phyloP scores from a whole-genome alignment of 306 rosid species.

The Quercus wislizeni region DNA sequence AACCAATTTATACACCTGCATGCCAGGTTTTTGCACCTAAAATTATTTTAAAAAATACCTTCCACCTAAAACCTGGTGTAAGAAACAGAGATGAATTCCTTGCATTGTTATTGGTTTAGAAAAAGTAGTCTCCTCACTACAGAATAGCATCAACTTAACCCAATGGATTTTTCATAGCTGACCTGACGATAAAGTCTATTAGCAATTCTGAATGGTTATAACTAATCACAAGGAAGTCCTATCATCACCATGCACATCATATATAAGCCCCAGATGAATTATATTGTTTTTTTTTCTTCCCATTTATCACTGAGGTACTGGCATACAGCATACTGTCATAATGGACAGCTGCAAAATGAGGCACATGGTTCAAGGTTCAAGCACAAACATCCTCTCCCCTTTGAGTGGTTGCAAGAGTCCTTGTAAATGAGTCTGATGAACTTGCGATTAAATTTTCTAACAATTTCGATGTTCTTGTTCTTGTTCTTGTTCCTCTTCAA shows the following conservation, averaged over 20 bases:
- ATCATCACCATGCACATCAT: not conserved
- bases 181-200: not conserved
- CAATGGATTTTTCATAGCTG: not conserved
- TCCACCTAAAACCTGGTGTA: not conserved
- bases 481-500: not conserved
- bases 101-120: not conserved
- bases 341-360: not conserved
- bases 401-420: not conserved
- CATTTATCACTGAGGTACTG: not conserved
- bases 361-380: not conserved
- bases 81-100: not conserved
- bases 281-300: not conserved
- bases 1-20: not conserved
- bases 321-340: not conserved
- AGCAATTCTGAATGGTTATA: not conserved
- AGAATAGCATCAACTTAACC: not conserved
- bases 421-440: not conserved
- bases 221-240: not conserved
- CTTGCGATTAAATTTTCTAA: not conserved
- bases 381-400: not conserved
- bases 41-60: not conserved
- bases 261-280: not conserved
- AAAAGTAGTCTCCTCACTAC: not conserved
- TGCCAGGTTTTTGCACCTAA: not conserved
- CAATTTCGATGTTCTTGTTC: not conserved